Evolutionary conservation across 176 grass and related monocot genomes (phyloP).

Genomic region (Olyra latifolia): DNA sequence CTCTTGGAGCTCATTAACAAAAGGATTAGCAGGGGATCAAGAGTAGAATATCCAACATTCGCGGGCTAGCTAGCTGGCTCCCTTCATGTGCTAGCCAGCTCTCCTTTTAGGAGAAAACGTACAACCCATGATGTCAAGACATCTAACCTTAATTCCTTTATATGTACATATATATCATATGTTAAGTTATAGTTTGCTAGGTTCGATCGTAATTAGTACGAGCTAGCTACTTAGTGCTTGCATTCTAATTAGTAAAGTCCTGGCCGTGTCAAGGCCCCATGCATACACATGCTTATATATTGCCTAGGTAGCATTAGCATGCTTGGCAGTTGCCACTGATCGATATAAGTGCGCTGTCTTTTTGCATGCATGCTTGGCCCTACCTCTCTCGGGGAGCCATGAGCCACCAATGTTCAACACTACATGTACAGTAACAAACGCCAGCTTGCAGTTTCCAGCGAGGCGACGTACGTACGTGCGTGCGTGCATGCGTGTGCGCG

Average conservation of each 20-base stretch:
- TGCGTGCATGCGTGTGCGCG: too few species aligned
- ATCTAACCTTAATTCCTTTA: background rate
- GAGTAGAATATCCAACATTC: slow-evolving; percentile 15
- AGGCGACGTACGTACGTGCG: background rate
- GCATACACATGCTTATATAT: background rate
- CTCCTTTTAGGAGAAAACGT: slow-evolving; percentile 25
- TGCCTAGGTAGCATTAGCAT: too few species aligned
- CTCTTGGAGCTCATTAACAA: slow-evolving; percentile 32
- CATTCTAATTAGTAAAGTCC: background rate
- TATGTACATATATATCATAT: background rate
- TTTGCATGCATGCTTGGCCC: too few species aligned
- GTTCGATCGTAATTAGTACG: too few species aligned
- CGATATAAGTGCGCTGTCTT: background rate
- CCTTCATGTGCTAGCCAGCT: slow-evolving; percentile 1
- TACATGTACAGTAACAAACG: background rate
- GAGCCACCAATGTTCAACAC: too few species aligned
- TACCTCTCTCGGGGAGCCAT: slow-evolving; percentile 6
- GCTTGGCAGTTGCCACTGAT: background rate
- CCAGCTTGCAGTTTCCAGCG: background rate
- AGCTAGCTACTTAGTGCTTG: too few species aligned
- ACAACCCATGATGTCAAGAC: background rate
- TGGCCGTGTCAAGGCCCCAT: background rate
- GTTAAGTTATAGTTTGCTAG: too few species aligned
- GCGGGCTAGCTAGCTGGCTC: background rate
- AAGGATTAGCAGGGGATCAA: background rate